A percentile compares a stretch with the other conserved stretches of the same genome.
Conservation (phyloP, 2,329 filamentous ascomycete species). For the Aspergillus spinulosporus region DNA sequence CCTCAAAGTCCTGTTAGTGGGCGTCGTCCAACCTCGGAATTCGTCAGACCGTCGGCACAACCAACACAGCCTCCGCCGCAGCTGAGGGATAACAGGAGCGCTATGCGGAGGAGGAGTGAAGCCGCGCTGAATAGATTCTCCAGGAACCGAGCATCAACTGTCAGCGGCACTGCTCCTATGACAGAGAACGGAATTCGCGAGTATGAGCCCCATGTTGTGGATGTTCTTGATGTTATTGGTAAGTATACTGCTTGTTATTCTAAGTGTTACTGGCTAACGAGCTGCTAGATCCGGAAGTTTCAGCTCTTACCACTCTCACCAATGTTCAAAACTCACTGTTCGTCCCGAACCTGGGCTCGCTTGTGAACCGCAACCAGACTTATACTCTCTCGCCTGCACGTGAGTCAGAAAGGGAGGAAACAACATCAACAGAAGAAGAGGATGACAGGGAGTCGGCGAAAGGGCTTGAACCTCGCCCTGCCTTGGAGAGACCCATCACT, state of each 20-base stretch:
- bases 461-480: slow-evolving; percentile 29
- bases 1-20: slow-evolving; percentile 21
- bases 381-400: slow-evolving; percentile 66
- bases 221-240: slow-evolving; percentile 69
- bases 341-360: slow-evolving; percentile 73
- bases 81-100: slow-evolving; percentile 21
- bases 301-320: slow-evolving; percentile 77
- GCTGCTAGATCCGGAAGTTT: slow-evolving; percentile 72
- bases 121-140: slow-evolving; percentile 34
- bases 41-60: slow-evolving; percentile 19
- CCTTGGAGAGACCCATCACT: slow-evolving; percentile 40
- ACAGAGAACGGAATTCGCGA: slow-evolving; percentile 38
- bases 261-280: too few species aligned
- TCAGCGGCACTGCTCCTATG: slow-evolving; percentile 25
- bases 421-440: slow-evolving; percentile 28
- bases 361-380: slow-evolving; percentile 74
- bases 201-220: slow-evolving; percentile 64
- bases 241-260: slow-evolving; percentile 27
- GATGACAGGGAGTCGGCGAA: slow-evolving; percentile 23
- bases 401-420: slow-evolving; percentile 23
- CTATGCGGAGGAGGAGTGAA: slow-evolving; percentile 36
- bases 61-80: slow-evolving; percentile 9
- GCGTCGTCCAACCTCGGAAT: slow-evolving; percentile 15
- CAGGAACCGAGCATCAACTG: slow-evolving; percentile 36
- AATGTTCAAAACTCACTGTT: slow-evolving; percentile 91